phyloP scores from a whole-genome alignment of 306 rosid species.

The Begonia peltatifolia region DNA sequence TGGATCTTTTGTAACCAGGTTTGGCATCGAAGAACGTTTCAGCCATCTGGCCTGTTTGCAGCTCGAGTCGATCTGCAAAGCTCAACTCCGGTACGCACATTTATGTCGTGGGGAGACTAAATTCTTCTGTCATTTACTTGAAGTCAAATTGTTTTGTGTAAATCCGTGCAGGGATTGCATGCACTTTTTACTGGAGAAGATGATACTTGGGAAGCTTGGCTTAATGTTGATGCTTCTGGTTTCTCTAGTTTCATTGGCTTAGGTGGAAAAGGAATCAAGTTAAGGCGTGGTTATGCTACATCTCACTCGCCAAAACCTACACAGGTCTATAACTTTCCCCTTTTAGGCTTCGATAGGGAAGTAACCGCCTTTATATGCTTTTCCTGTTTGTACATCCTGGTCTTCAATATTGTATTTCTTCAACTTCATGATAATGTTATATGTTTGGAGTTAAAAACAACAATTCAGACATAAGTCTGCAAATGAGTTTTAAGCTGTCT shows the following conservation, averaged over 20 bases:
- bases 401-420: too few species aligned
- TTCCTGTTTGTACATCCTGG: too few species aligned
- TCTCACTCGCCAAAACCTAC: constrained; percentile 69
- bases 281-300: constrained; percentile 89
- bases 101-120: constrained; percentile 4
- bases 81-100: constrained; percentile 51
- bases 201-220: constrained; percentile 96
- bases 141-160: constrained; percentile 11
- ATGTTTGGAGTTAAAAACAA: too few species aligned
- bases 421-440: too few species aligned
- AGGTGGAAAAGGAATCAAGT: constrained; percentile 59
- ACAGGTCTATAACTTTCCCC: constrained; percentile 36
- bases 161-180: constrained; percentile 66
- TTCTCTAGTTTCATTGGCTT: constrained; percentile 54
- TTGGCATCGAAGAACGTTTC: constrained; percentile 92
- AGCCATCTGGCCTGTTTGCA: constrained; percentile 95
- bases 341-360: too few species aligned
- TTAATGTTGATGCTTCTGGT: constrained; percentile 77
- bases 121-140: constrained; percentile 4
- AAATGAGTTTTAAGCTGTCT: too few species aligned
- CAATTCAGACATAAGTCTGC: too few species aligned
- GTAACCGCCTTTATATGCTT: too few species aligned
- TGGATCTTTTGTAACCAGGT: constrained; percentile 26
- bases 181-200: constrained; percentile 96
- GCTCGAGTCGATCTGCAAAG: constrained; percentile 97